Base-by-base conservation (phyloP, 129 eudicot species). In the Sambucus nigra region DNA sequence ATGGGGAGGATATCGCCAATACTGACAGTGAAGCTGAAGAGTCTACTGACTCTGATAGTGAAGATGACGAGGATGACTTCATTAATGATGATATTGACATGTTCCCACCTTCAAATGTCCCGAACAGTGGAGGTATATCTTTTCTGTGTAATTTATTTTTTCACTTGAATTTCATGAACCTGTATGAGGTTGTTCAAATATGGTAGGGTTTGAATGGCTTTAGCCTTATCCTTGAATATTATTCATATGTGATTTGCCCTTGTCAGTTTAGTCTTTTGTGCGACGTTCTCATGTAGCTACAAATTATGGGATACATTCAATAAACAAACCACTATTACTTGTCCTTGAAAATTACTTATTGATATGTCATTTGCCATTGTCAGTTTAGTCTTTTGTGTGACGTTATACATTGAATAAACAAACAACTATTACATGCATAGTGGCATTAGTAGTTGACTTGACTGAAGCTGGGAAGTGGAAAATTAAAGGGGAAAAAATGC, bases 101-200 rank as follows among this genome's bases (percentile, higher is more conserved):
- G 69, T 73, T 49, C 38, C 66, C 83, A 16, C 45, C 72, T 16
- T 71, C 88, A 13, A 60, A 54, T 58, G 73, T 55, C 41, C 86
- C 66, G 11, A 86, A 82, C 29, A 72, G 87, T 60, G 97, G 97
- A 89, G 97, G 97, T 89, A 80, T 29, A 16, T 63, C 31, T 38
- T 14, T 32, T 22, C 23, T 11, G 39, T 38, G 9, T 27, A 25
- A n/a, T 25, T 10, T 51, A 25, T 19, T 5, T 48, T 5, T 50
- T 15, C 29, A 45, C 21, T 5, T 50, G 17, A 62, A 5, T 25
- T 51, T 32, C 49, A 23, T 19, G 14, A 47, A 15, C 25, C 11
- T 31, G 22, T 17, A 16, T 3, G 28, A 44, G 10, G 28, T 12
- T 60, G 18, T 19, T 35, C 42, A 35, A 7, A 1, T 35, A 35